A percentile compares a stretch with the other conserved stretches of the same genome.
These are phyloP conservation scores for Coniferiporia weirii DNA, from an alignment of 1,284 basidiomycete species.

Conservation along the genomic window DNA sequence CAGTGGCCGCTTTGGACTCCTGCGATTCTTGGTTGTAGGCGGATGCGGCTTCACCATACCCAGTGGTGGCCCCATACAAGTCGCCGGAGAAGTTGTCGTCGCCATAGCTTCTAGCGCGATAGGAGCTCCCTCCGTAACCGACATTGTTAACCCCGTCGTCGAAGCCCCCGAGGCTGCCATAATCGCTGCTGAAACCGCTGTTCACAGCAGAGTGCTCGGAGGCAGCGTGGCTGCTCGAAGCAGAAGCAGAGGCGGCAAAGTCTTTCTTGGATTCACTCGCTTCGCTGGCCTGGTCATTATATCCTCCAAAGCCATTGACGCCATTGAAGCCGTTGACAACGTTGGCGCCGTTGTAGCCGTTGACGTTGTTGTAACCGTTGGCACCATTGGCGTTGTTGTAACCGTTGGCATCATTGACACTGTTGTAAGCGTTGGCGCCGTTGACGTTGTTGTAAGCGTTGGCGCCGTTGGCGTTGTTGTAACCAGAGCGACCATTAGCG, in stretches of 20 bases:
- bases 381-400: not conserved
- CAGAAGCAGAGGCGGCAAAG: not conserved
- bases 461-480: not conserved
- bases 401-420: not conserved
- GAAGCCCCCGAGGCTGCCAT: not conserved
- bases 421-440: not conserved
- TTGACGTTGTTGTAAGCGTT: not conserved
- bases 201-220: not conserved
- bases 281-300: not conserved
- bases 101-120: too few relatives aligned
- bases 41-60: too few relatives aligned
- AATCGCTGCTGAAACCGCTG: not conserved
- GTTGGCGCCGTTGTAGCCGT: not conserved
- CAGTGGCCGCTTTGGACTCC: too few relatives aligned
- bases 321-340: not conserved
- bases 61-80: too few relatives aligned
- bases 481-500: not conserved
- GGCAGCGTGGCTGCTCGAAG: not conserved
- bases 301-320: not conserved
- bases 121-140: too few relatives aligned
- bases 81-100: too few relatives aligned
- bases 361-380: not conserved
- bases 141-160: too few relatives aligned
- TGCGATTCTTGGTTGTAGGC: too few relatives aligned
- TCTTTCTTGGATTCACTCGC: too few relatives aligned